Conservation (phyloP, 331 rosid species). For the Acacia concinna region DNA sequence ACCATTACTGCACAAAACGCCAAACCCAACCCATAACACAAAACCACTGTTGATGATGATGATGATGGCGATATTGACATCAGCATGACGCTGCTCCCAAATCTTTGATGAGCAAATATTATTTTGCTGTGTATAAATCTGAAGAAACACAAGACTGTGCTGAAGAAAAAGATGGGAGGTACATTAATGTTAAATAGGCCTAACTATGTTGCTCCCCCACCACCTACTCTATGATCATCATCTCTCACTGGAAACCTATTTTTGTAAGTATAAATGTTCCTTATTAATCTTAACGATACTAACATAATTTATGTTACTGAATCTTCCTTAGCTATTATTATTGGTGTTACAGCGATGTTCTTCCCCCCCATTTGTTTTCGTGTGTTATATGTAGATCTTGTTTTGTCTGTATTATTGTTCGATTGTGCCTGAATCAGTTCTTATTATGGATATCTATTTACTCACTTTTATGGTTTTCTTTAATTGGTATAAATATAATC, state of each 20-base stretch:
- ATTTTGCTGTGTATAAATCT: neutral
- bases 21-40: slow-evolving; percentile 31
- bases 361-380: neutral
- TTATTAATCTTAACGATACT: neutral
- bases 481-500: neutral
- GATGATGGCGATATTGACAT: slow-evolving; percentile 30
- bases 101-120: neutral
- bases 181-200: slow-evolving; percentile 30
- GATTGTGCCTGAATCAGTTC: neutral
- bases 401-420: neutral
- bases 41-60: neutral
- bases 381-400: neutral
- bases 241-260: slow-evolving; percentile 11
- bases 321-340: neutral
- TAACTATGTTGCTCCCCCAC: slow-evolving; percentile 5
- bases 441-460: neutral
- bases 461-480: neutral
- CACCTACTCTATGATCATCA: slow-evolving; percentile 36
- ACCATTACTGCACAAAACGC: slow-evolving; percentile 50
- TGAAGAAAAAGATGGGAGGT: slow-evolving; percentile 27
- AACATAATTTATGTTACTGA: neutral
- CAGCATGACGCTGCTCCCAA: slow-evolving; percentile 39
- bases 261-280: neutral
- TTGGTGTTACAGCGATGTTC: neutral
- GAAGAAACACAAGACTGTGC: neutral